Evolutionary conservation across 2,329 filamentous ascomycete species (phyloP).

Genomic region (Paecilomyces sp.): DNA sequence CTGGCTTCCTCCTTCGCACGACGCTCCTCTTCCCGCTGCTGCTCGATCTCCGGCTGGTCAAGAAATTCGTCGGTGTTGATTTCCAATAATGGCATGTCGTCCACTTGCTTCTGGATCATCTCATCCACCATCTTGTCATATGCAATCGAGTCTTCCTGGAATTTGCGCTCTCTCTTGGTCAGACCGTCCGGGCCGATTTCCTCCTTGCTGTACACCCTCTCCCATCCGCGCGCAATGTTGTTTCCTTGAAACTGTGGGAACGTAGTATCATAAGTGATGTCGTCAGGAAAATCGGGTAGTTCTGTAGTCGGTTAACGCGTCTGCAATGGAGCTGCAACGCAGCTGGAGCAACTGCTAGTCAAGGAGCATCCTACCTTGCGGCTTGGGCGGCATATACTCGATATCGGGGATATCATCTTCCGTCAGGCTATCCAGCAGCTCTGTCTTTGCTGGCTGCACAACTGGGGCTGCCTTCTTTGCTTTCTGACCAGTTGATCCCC

Average conservation of each 20-base stretch:
- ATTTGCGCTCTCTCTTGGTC: constrained; percentile 60
- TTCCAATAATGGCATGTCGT: constrained; percentile 55
- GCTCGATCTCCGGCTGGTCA: constrained; percentile 21
- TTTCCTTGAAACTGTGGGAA: constrained; percentile 47
- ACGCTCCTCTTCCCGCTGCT: constrained; percentile 14
- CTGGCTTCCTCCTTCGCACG: constrained; percentile 19
- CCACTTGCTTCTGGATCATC: constrained; percentile 59
- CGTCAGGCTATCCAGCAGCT: constrained; percentile 41
- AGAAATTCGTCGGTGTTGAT: constrained; percentile 45
- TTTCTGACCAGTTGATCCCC: constrained; percentile 54
- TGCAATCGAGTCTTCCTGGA: constrained; percentile 58
- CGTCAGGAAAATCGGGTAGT: constrained; percentile 38
- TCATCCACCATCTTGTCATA: constrained; percentile 59
- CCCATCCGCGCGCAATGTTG: constrained; percentile 47
- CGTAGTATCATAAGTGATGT: constrained; percentile 41
- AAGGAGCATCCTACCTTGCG: constrained; percentile 39
- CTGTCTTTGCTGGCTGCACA: constrained; percentile 36
- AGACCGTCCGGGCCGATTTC: constrained; percentile 49
- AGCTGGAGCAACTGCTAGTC: background rate
- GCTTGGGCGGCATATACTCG: constrained; percentile 79
- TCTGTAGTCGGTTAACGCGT: constrained; percentile 45
- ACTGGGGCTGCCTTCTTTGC: constrained; percentile 50
- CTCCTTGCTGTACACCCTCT: constrained; percentile 42
- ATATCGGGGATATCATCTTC: constrained; percentile 62
- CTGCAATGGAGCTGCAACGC: background rate